Evolutionary conservation across 2,329 filamentous ascomycete genomes (phyloP).

Genomic region (Curvularia lunata): DNA sequence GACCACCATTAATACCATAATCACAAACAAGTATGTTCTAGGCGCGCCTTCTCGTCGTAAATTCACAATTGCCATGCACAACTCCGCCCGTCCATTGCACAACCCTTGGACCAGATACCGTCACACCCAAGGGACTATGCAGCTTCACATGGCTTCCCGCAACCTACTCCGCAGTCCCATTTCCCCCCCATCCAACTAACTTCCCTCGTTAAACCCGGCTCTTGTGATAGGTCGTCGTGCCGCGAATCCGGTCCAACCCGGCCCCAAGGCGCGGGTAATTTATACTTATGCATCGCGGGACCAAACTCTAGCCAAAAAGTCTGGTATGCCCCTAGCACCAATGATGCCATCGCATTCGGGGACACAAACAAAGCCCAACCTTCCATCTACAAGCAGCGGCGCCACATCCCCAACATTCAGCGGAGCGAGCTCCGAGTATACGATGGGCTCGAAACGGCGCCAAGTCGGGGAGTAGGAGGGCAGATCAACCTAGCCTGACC

Average conservation of each 20-base stretch:
- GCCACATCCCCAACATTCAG: neutral
- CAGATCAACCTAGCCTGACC: too few species aligned
- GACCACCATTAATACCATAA: neutral
- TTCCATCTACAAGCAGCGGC: neutral
- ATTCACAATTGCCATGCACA: neutral
- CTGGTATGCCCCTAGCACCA: neutral
- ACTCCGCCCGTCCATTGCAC: neutral
- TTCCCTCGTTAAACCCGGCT: neutral
- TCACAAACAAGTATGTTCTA: neutral
- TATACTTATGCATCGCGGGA: constrained; percentile 4
- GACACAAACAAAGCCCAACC: neutral
- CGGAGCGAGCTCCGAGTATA: too few species aligned
- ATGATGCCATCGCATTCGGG: neutral
- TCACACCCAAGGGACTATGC: neutral
- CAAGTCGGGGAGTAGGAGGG: too few species aligned
- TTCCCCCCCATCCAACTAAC: neutral
- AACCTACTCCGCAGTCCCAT: neutral
- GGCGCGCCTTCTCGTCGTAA: neutral
- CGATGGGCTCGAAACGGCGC: too few species aligned
- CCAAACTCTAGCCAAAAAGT: neutral
- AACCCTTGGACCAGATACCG: neutral
- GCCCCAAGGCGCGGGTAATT: neutral
- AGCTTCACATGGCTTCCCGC: neutral
- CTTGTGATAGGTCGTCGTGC: neutral
- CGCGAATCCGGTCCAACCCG: neutral